These are phyloP conservation scores for Ochromonas danica DNA, from an alignment of 108 stramenopile genomes.

Conservation along the genomic window DNA sequence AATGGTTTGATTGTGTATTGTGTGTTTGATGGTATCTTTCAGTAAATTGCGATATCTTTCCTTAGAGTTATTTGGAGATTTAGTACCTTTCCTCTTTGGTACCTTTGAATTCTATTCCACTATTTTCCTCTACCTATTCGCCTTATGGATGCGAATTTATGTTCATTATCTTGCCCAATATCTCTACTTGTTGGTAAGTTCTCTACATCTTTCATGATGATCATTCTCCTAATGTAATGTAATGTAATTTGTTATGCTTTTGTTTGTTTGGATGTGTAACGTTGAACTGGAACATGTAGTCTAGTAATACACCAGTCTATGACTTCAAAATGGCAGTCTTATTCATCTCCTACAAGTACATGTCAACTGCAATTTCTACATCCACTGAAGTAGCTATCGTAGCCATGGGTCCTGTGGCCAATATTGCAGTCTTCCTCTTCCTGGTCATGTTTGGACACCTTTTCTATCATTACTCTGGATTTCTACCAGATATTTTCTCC, in stretches of 20 bases:
- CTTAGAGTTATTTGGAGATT: slow-evolving; percentile 40
- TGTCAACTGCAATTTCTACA: slow-evolving; percentile 26
- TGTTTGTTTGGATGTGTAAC: too few species aligned
- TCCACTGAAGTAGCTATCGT: slow-evolving; percentile 47
- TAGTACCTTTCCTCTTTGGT: not conserved
- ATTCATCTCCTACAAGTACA: slow-evolving; percentile 46
- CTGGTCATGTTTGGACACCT: not conserved
- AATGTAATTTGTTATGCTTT: too few species aligned
- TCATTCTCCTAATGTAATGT: too few species aligned
- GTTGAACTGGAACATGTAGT: not conserved
- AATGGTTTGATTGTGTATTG: too few species aligned
- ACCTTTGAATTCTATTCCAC: slow-evolving; percentile 46
- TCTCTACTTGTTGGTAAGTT: slow-evolving; percentile 41
- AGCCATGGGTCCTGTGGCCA: slow-evolving; percentile 43
- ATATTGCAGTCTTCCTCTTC: not conserved
- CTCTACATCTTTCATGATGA: too few species aligned
- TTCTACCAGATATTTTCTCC: slow-evolving; percentile 41
- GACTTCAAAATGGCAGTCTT: slow-evolving; percentile 1
- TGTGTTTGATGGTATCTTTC: too few species aligned
- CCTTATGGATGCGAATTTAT: slow-evolving; percentile 60
- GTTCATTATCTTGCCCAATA: slow-evolving; percentile 60
- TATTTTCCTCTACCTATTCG: slow-evolving; percentile 33
- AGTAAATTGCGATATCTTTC: slow-evolving; percentile 9
- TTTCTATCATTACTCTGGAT: not conserved
- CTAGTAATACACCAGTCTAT: slow-evolving; percentile 24